Percentiles rank a stretch among this genome's conserved stretches.
These are phyloP conservation scores for Scutellaria baicalensis DNA, from an alignment of 257 asterid species.

Conservation along the genomic window DNA sequence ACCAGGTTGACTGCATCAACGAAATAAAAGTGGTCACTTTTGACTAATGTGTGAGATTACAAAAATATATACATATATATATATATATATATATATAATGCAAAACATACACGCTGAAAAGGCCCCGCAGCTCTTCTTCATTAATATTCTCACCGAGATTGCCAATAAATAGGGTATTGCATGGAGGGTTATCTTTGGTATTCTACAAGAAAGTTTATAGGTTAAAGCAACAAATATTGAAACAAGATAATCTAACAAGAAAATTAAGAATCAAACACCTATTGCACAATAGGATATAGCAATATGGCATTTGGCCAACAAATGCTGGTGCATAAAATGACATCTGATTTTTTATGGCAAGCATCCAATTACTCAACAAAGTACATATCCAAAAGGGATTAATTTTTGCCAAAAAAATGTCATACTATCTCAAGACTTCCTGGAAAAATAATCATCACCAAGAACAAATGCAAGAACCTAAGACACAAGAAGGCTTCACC, in stretches of 20 bases:
- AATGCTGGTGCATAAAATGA: no score
- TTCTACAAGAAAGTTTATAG: constrained; percentile 43
- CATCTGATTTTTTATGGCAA: no score
- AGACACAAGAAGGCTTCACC: constrained; percentile 32
- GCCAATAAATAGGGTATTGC: constrained; percentile 98
- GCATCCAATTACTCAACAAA: no score
- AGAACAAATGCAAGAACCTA: not conserved
- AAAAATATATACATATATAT: constrained; percentile 3
- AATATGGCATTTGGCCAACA: not conserved
- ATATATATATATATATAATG: constrained; percentile 9
- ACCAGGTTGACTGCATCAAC: constrained; percentile 77
- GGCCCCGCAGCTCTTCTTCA: constrained; percentile 93
- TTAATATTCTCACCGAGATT: constrained; percentile 93
- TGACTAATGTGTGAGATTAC: not conserved
- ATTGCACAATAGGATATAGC: not conserved
- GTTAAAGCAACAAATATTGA: not conserved
- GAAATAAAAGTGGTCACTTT: constrained; percentile 15
- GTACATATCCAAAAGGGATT: no score
- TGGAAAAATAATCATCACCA: not conserved
- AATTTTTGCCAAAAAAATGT: not conserved
- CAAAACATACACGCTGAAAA: constrained; percentile 61
- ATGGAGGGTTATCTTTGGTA: constrained; percentile 94
- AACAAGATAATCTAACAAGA: not conserved
- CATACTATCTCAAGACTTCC: not conserved
- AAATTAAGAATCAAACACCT: not conserved